These are phyloP conservation scores for Boletus sp. DNA, from an alignment of 768 basidiomycete species.

Conservation along the genomic window DNA sequence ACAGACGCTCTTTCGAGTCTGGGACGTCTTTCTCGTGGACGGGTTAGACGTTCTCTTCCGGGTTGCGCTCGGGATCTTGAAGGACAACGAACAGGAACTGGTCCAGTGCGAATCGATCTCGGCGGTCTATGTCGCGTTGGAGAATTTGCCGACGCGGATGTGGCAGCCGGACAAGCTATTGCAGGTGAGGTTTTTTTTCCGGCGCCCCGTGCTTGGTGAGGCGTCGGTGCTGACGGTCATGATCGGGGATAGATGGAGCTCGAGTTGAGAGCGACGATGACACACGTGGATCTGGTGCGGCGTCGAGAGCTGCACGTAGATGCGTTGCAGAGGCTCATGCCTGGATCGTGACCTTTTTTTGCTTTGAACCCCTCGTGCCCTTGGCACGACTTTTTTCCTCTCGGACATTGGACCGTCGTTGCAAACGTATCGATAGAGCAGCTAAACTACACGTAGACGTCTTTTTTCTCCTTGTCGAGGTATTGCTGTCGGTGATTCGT, in stretches of 20 bases:
- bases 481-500: not conserved
- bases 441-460: slow-evolving; percentile 2
- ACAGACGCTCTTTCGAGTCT: slow-evolving; percentile 90
- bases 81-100: slow-evolving; percentile 80
- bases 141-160: slow-evolving; percentile 87
- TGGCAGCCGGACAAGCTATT: slow-evolving; percentile 92
- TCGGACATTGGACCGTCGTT: not conserved
- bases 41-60: slow-evolving; percentile 90
- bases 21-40: slow-evolving; percentile 96
- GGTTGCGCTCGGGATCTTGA: slow-evolving; percentile 84
- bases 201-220: too few relatives aligned
- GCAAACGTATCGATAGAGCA: slow-evolving; percentile 9
- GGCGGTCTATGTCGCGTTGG: slow-evolving; percentile 84
- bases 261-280: slow-evolving; percentile 52
- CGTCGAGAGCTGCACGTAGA: slow-evolving; percentile 47
- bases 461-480: not conserved
- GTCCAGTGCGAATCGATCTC: slow-evolving; percentile 81
- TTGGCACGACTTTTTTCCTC: too few relatives aligned
- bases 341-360: slow-evolving; percentile 12
- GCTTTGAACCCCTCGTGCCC: too few relatives aligned
- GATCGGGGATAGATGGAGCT: slow-evolving; percentile 44
- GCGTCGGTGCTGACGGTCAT: not conserved
- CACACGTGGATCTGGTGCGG: slow-evolving; percentile 3
- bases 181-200: slow-evolving; percentile 50
- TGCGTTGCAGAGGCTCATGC: slow-evolving; percentile 43